Conservation (phyloP, 2,329 filamentous ascomycete species). For the Stachybotrys chartarum region DNA sequence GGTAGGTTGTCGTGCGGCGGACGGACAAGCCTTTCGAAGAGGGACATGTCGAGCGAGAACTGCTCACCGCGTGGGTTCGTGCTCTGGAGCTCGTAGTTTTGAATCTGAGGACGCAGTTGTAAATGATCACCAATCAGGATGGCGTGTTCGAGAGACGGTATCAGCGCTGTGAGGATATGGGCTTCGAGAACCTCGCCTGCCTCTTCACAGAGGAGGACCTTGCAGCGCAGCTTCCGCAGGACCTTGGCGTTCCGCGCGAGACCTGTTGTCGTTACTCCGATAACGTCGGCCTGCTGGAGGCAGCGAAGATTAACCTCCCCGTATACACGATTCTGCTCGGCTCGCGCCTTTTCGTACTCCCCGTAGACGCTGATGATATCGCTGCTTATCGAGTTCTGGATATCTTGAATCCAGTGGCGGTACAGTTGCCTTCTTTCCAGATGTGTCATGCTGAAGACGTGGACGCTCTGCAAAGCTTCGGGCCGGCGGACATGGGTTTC, state of each 20-base stretch:
- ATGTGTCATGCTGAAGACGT: constrained; percentile 2
- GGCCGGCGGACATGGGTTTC: not conserved
- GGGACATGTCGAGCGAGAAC: constrained; percentile 50
- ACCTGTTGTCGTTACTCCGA: constrained; percentile 55
- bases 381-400: constrained; percentile 6
- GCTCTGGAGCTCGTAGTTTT: constrained; percentile 46
- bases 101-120: constrained; percentile 52
- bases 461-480: not conserved
- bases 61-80: constrained; percentile 37
- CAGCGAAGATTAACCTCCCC: constrained; percentile 28
- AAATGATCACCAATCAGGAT: constrained; percentile 59
- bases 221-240: constrained; percentile 40
- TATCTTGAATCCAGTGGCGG: constrained; percentile 4
- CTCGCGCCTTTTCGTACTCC: constrained; percentile 1
- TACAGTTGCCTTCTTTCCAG: constrained; percentile 3
- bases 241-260: constrained; percentile 43
- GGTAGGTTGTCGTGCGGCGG: constrained; percentile 4
- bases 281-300: constrained; percentile 34
- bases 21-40: constrained; percentile 51
- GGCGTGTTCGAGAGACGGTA: constrained; percentile 52
- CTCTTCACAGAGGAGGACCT: constrained; percentile 60
- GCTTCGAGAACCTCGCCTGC: constrained; percentile 62
- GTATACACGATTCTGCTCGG: constrained; percentile 4
- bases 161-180: constrained; percentile 51
- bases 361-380: not conserved